These are phyloP conservation scores for Candida anutae DNA, from an alignment of 1,139 yeast species.

Conservation along the genomic window DNA sequence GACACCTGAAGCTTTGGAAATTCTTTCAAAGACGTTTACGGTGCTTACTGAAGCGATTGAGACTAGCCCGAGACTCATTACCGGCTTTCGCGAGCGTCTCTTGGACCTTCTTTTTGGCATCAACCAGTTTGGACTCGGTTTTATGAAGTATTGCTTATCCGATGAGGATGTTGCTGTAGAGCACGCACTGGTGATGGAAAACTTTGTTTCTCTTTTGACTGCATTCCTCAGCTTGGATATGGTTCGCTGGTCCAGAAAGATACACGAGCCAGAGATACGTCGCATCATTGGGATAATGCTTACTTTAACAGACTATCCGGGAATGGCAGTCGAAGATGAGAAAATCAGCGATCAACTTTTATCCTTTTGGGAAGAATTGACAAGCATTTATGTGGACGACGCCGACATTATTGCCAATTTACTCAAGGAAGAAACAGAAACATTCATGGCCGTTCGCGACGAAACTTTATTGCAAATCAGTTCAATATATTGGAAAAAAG, in stretches of 20 bases:
- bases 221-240: conserved; percentile 46
- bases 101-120: conserved; percentile 28
- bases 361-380: conserved; percentile 74
- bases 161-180: conserved; percentile 18
- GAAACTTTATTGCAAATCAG: conserved; percentile 40
- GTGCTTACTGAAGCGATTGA: conserved; percentile 41
- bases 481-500: conserved; percentile 55
- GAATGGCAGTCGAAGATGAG: conserved; percentile 62
- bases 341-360: conserved; percentile 57
- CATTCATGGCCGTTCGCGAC: conserved; percentile 23
- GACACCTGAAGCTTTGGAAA: conserved; percentile 8
- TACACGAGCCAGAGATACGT: conserved; percentile 31
- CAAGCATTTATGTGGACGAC: conserved; percentile 55
- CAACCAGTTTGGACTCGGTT: conserved; percentile 30
- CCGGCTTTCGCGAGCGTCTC: conserved; percentile 14
- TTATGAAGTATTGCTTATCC: conserved; percentile 17
- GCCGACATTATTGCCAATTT: conserved; percentile 32
- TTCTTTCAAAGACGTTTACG: conserved; percentile 22
- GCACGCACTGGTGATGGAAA: conserved; percentile 36
- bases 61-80: conserved; percentile 34
- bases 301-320: conserved; percentile 52
- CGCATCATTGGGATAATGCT: conserved; percentile 44
- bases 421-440: conserved; percentile 15
- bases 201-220: conserved; percentile 44
- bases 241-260: conserved; percentile 38